Evolutionary conservation across 768 basidiomycete genomes (phyloP).

Genomic region (Cystobasidium ongulense): DNA sequence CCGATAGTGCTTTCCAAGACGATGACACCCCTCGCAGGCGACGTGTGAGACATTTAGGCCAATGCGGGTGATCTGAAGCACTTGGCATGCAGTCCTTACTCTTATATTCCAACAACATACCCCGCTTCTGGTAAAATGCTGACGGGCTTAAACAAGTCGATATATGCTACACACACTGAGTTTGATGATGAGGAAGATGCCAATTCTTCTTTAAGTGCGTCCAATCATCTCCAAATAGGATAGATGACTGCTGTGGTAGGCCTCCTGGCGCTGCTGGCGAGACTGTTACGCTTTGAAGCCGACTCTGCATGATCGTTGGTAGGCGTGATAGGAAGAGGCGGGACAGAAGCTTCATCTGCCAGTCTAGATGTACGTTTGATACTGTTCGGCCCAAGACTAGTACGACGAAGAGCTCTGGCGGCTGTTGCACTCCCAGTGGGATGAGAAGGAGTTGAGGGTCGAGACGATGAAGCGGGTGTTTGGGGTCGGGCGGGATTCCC

Average conservation of each 20-base stretch:
- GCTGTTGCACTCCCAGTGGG: neutral
- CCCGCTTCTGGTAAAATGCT: too few relatives aligned
- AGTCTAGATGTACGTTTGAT: neutral
- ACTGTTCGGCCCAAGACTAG: neutral
- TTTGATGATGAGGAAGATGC: too few relatives aligned
- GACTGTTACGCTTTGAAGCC: neutral
- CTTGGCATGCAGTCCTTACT: too few relatives aligned
- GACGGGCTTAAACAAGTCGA: too few relatives aligned
- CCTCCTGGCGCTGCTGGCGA: neutral
- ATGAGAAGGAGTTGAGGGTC: neutral
- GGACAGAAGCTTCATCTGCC: neutral
- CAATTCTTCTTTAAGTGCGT: neutral
- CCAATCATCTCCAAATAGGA: neutral
- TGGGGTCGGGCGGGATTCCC: neutral
- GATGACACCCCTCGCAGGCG: too few relatives aligned
- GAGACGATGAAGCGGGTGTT: neutral
- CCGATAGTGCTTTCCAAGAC: too few relatives aligned
- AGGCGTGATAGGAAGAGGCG: neutral
- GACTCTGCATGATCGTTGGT: neutral
- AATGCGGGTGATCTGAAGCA: too few relatives aligned
- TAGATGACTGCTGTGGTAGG: neutral
- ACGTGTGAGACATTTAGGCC: too few relatives aligned
- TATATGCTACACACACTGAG: too few relatives aligned
- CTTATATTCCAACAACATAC: too few relatives aligned
- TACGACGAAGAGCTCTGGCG: neutral